Evolutionary conservation across 352 stramenopile species (phyloP), one percentile per base, ranked within the genome.

Genomic region (Phytopythium aichiense): DNA sequence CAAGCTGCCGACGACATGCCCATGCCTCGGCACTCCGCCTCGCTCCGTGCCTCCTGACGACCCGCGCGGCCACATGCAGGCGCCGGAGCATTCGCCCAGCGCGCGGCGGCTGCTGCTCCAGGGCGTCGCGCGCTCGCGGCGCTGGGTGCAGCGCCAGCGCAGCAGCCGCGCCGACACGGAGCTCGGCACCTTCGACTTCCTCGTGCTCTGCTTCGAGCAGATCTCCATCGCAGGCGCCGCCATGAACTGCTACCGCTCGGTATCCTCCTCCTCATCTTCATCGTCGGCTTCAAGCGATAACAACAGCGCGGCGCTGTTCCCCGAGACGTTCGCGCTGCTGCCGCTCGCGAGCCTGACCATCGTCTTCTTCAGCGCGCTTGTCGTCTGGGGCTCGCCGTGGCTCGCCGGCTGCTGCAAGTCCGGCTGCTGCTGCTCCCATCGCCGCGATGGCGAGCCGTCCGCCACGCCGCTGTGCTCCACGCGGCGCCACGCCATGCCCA

Each of bases 191-290:
- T 72, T 75, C 49, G 65, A 75, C 45, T 75, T 75, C 51, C 65
- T 72, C 20, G 68, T 75, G 45, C 56, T 75, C 28, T 72, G 64
- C 35, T 72, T 75, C 46, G 65, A 75, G 61, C 68, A 75, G 49
- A 64, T 75, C 28, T 53, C 60, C 12, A 65, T 75, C 48, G 68
- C 65, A 35, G 68, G 68, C n/a, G 68, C 68, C 4, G 68, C 67
- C 58, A 56, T 75, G 37, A 75, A 75, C 38, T 75, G 68, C 61
- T 75, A 72, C 58, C 64, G 69, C 42, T 67, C 60, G 35, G 22
- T 42, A n/a, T 31, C 53, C 35, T 37, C 53, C 20, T 45, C 45
- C 12, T 13, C 42, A 11, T 54, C 53, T 1, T 12, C 35, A 25
- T 28, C 53, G 1, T 18, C 50, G 28, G 28, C 31, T 28, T 30